These are phyloP conservation scores for Smithsoniella earleae DNA, from an alignment of 163 green algal species.

Conservation along the genomic window DNA sequence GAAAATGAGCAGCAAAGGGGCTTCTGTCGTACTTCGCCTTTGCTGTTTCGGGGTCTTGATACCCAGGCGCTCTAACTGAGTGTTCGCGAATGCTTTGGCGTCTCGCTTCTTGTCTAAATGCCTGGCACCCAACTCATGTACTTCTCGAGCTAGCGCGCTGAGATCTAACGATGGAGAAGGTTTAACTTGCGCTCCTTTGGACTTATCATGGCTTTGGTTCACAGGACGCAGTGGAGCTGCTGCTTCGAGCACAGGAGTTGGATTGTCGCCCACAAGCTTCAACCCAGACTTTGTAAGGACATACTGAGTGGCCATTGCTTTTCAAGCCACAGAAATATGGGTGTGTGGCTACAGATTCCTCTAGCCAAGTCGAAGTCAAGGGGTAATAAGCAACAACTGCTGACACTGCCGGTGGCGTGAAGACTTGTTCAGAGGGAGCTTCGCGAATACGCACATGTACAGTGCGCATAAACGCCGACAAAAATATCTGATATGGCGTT, in stretches of 20 bases:
- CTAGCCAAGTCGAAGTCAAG: too few relatives aligned
- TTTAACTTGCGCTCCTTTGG: too few relatives aligned
- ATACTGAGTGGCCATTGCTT: not conserved
- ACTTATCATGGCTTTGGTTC: not conserved
- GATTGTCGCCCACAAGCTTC: not conserved
- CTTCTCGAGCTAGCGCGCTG: not conserved
- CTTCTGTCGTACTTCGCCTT: not conserved
- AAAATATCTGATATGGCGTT: too few relatives aligned
- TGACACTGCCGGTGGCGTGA: too few relatives aligned
- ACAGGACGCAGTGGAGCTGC: not conserved
- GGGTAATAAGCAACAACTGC: too few relatives aligned
- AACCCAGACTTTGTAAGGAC: not conserved
- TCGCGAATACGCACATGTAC: too few relatives aligned
- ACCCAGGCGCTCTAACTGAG: not conserved
- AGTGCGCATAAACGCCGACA: too few relatives aligned
- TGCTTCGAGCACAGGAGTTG: not conserved
- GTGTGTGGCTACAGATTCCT: too few relatives aligned
- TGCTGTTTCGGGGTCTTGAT: conserved; percentile 21
- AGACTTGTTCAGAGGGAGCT: too few relatives aligned
- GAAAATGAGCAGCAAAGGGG: not conserved
- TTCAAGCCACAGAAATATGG: too few relatives aligned
- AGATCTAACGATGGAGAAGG: not conserved
- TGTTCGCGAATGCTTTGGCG: not conserved
- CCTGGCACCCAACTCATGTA: not conserved
- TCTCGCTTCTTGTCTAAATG: conserved; percentile 24